phyloP scores from a whole-genome alignment of 2,329 filamentous ascomycete genomes.

The Hymenoscyphus infarciens region DNA sequence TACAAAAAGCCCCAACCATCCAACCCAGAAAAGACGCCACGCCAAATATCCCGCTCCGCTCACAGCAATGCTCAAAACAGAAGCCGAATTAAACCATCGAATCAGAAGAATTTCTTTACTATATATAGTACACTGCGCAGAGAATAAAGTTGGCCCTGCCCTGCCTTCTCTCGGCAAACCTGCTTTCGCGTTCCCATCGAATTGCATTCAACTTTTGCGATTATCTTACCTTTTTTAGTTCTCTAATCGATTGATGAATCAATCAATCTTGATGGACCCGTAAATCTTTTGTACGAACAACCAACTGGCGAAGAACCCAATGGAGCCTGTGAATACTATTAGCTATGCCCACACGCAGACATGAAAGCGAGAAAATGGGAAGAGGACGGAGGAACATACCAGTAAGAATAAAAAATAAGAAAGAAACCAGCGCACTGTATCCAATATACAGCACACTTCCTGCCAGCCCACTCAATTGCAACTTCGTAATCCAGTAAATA shows the following conservation, averaged over 20 bases:
- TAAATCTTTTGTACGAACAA: conserved; percentile 93
- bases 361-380: too few species aligned
- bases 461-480: conserved; percentile 79
- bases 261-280: conserved; percentile 97
- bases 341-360: too few species aligned
- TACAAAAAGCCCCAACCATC: background rate
- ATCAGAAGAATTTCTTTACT: background rate
- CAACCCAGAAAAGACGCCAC: conserved; percentile 1
- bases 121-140: background rate
- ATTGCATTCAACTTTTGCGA: background rate
- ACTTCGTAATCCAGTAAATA: conserved; percentile 84
- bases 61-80: background rate
- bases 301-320: conserved; percentile 95
- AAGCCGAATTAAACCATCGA: background rate
- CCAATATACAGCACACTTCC: conserved; percentile 90
- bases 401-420: conserved; percentile 89
- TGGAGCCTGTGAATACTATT: conserved; percentile 64
- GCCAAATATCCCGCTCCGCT: background rate
- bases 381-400: conserved; percentile 59
- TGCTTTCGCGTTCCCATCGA: background rate
- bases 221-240: background rate
- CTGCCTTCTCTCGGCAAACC: background rate
- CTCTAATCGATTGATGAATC: conserved; percentile 6
- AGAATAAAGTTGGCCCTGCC: background rate
- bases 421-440: conserved; percentile 84